Evolutionary conservation across 129 eudicot genomes (phyloP), one percentile per base, ranked within the genome.

Genomic region (Artemisia argyi): DNA sequence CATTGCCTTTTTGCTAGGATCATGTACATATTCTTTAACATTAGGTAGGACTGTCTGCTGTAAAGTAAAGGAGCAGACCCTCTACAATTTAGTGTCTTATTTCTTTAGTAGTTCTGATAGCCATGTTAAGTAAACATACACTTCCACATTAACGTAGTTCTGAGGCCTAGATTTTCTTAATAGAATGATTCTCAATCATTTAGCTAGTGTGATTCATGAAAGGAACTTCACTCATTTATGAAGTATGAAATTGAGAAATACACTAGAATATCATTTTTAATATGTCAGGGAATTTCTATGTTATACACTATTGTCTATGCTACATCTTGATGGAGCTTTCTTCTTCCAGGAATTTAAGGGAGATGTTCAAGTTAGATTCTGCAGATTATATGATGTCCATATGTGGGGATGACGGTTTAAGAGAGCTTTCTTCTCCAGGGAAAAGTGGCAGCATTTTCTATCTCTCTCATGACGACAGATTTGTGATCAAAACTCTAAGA

Each of bases 381-480:
- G 96, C 99, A 13, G 99, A 95, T 30, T 95, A 95, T 76, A 95
- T 95, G 99, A 90, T 95, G 96, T 91, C 99, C 28, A 95, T 95
- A 32, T 95, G 99, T 78, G 99, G 96, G 35, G 95, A 95, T 83
- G 85, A 95, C 88, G 99, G 97, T 66, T 83, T 95, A 81, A 83
- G 95, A 78, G 96, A 90, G 84, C 83, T 86, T 74, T 84, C 89
- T 74, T 95, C 97, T 35, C 87, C 97, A 5, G 97, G 99, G 68
- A 95, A 95, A 86, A 95, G 96, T 82, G 97, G 99, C 78, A 90
- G 97, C 90, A 56, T 95, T 48, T 95, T 95, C 81, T 95, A 88
- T 80, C 79, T 83, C 17, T 90, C 99, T 53, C 88, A 87, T 39
- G 97, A 91, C 72, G 99, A 95, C 71, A 84, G 86, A 86, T 95